Evolutionary conservation across 2,329 filamentous ascomycete species (phyloP).

Genomic region (Orbilia ellipsospora): DNA sequence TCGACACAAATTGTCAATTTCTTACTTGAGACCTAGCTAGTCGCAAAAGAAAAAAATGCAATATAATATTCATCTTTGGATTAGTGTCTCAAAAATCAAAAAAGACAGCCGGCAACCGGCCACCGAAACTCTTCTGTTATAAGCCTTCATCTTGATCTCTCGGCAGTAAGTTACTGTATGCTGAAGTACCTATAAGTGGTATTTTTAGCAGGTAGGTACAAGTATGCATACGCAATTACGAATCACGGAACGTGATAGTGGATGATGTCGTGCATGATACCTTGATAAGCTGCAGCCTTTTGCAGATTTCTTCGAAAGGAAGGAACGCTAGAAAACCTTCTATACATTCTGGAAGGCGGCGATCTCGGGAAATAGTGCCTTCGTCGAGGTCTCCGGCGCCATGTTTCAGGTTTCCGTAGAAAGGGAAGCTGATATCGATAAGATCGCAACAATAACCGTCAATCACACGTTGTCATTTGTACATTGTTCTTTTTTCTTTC

Average conservation of each 20-base stretch:
- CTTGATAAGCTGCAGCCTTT: conserved; percentile 9
- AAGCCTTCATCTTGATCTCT: too few relatives aligned
- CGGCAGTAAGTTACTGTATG: too few relatives aligned
- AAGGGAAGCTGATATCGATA: conserved; percentile 36
- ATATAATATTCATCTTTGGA: not conserved
- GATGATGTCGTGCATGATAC: conserved; percentile 9
- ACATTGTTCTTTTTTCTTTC: too few relatives aligned
- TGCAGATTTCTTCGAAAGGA: conserved; percentile 7
- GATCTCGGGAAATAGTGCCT: not conserved
- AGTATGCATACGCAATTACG: too few relatives aligned
- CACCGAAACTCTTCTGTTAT: too few relatives aligned
- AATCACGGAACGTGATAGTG: too few relatives aligned
- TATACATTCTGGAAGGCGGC: conserved; percentile 17
- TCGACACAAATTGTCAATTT: too few relatives aligned
- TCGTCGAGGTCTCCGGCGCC: not conserved
- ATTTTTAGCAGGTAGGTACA: too few relatives aligned
- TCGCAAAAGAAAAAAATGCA: not conserved
- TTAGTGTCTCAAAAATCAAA: not conserved
- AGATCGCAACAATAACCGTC: not conserved
- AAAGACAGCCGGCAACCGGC: too few relatives aligned
- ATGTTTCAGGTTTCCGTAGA: conserved; percentile 17
- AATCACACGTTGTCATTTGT: too few relatives aligned
- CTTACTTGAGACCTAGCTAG: too few relatives aligned
- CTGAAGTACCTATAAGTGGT: too few relatives aligned
- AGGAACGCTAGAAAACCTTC: conserved; percentile 6